These are phyloP conservation scores for Daldinia caldariorum DNA, from an alignment of 495 filamentous ascomycete genomes.

Conservation along the genomic window DNA sequence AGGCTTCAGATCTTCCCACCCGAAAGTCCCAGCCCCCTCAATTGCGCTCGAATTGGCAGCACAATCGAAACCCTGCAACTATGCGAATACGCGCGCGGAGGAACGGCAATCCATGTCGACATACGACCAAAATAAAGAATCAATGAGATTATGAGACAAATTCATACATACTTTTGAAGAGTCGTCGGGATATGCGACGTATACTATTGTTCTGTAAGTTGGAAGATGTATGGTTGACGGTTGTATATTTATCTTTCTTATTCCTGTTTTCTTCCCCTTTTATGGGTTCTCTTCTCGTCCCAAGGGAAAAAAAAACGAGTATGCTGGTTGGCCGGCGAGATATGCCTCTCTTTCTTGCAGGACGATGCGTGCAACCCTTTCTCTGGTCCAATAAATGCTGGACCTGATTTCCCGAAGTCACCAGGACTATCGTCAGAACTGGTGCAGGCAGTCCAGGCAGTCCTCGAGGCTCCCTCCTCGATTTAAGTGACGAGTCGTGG, in stretches of 20 bases:
- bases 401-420: constrained; percentile 25
- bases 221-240: background rate
- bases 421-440: constrained; percentile 24
- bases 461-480: constrained; percentile 41
- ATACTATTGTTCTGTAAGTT: background rate
- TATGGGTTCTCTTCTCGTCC: constrained; percentile 6
- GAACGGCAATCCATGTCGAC: constrained; percentile 7
- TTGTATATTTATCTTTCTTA: too few species aligned
- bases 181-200: constrained; percentile 10
- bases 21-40: constrained; percentile 42
- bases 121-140: constrained; percentile 5
- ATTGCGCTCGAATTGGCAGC: constrained; percentile 31
- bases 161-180: constrained; percentile 20
- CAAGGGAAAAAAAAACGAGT: constrained; percentile 7
- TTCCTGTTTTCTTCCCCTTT: constrained; percentile 10
- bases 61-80: constrained; percentile 27
- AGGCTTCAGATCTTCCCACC: constrained; percentile 9
- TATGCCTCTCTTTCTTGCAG: constrained; percentile 37
- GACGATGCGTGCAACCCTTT: constrained; percentile 31
- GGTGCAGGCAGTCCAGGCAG: constrained; percentile 28
- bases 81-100: constrained; percentile 22
- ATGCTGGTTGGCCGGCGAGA: constrained; percentile 18
- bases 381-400: constrained; percentile 34
- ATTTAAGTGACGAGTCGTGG: constrained; percentile 28
- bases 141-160: constrained; percentile 8